Base-by-base conservation (phyloP, 2,329 filamentous ascomycete genomes). In the Phaeosphaeria sp. region DNA sequence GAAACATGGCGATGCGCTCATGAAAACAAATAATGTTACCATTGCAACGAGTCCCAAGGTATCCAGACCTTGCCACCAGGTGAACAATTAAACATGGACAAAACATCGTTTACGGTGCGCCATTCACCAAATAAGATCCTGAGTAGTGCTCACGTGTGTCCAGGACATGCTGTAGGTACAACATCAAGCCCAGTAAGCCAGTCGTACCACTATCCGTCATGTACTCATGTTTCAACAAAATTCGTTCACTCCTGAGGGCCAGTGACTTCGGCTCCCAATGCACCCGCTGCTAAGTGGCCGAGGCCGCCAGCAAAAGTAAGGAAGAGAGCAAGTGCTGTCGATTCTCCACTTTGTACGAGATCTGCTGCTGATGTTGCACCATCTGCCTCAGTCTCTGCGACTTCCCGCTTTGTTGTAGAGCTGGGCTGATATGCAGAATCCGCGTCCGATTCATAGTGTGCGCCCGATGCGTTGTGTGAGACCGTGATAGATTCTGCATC, bases 181-280 rank as follows among this genome's bases (percentile, higher is more conserved):
- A 7, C 17, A 27, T 27, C 22, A 6, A 42, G 15, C 17, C 22
- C 22, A 6, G 17, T 4, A 47, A 33, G 11, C 27, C 42, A 25
- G 3, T 11, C 18, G 13, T 6, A 22, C 46, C 22, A 2, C 33
- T 15, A 10, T 48, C 43, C 15, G 9, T 18, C 27, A 39, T 22
- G 36, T 21, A 41, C 7, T 49, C 27, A 44, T 25, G 46, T 22
- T 18, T 27, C 48, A 42, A 23, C 15, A 2, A 42, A 42, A 13
- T 1, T 27, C 23, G 21, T 46, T 59, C 54, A 69, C 39, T 71
- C 65, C 44, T 50, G 42, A 27, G 63, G 59, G 23, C 64, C 65
- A 10, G 62, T 72, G 23, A 73, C 71, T 60, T 78, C 76, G 18
- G 74, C 75, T 9, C 76, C 76, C 18, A 77, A 58, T 43, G 72